Conservation (phyloP, 2,329 filamentous ascomycete species). For the Nemania diffusa region DNA sequence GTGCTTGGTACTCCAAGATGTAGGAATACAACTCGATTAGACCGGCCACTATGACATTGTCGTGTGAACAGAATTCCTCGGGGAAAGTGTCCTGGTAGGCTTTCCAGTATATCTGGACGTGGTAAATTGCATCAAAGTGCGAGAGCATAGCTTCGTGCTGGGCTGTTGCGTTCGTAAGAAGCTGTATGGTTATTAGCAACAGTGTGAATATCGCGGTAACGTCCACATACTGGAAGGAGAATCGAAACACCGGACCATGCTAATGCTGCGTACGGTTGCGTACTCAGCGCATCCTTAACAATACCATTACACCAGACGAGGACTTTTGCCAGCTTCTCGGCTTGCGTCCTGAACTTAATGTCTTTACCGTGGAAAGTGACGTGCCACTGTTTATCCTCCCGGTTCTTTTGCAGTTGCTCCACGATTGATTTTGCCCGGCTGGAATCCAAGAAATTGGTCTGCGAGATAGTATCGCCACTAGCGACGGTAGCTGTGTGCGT, state of each 20-base stretch:
- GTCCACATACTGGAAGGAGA: conserved; percentile 14
- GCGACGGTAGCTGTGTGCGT: background rate
- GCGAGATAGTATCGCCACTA: too few species aligned
- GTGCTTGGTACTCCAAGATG: conserved; percentile 23
- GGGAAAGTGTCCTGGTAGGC: conserved; percentile 4
- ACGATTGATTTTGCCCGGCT: background rate
- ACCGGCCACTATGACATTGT: background rate
- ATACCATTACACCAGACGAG: conserved; percentile 9
- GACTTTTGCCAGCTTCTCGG: conserved; percentile 17
- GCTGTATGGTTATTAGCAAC: conserved; percentile 7
- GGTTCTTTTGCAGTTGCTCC: conserved; percentile 5
- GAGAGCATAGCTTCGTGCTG: conserved; percentile 16
- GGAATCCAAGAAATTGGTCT: background rate
- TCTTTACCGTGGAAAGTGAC: conserved; percentile 8
- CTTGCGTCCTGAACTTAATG: conserved; percentile 1
- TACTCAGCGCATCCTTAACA: conserved; percentile 16
- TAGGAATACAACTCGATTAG: conserved; percentile 18
- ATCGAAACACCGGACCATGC: conserved; percentile 24
- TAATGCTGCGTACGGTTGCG: conserved; percentile 20
- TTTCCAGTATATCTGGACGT: conserved; percentile 20
- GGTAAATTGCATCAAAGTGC: background rate
- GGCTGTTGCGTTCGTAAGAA: conserved; percentile 10
- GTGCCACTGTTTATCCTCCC: conserved; percentile 17
- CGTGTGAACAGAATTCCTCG: background rate
- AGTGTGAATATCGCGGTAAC: too few species aligned